These are phyloP conservation scores for Penicillium argentinense DNA, from an alignment of 495 filamentous ascomycete species.

Conservation along the genomic window DNA sequence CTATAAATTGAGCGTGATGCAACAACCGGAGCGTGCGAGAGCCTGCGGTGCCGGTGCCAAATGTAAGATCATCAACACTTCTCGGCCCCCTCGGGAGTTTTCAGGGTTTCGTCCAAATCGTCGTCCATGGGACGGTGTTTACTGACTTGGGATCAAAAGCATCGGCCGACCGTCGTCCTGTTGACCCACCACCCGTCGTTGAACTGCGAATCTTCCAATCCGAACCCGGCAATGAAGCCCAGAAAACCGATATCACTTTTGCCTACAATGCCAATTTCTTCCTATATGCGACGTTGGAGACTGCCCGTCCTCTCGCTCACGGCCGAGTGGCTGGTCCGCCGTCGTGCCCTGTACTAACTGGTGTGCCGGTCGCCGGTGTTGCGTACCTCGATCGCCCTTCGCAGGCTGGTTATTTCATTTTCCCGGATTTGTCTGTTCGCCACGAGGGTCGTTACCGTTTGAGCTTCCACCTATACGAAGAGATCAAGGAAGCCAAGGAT, in stretches of 20 bases:
- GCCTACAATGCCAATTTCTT: conserved; percentile 97
- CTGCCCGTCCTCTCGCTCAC: conserved; percentile 81
- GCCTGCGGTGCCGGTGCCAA: conserved; percentile 95
- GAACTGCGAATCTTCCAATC: conserved; percentile 86
- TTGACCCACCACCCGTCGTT: conserved; percentile 96
- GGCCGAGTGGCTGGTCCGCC: conserved; percentile 68
- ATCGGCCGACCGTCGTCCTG: conserved; percentile 91
- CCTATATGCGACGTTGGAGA: conserved; percentile 88
- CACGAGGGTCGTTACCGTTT: conserved; percentile 91
- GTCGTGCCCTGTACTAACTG: conserved; percentile 82
- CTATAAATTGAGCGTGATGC: conserved; percentile 83
- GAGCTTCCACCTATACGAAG: conserved; percentile 90
- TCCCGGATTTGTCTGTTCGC: conserved; percentile 93
- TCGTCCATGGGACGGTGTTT: neutral
- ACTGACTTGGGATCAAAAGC: conserved; percentile 50
- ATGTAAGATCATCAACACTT: conserved; percentile 55
- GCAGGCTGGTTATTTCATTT: conserved; percentile 96
- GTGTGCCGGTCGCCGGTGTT: conserved; percentile 94
- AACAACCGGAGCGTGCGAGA: conserved; percentile 93
- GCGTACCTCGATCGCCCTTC: conserved; percentile 91
- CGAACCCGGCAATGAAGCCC: conserved; percentile 52
- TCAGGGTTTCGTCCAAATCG: neutral
- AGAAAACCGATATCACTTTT: conserved; percentile 78
- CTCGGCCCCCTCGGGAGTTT: neutral
- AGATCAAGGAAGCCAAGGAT: conserved; percentile 78